A percentile compares a stretch with the other conserved stretches of the same genome.
phyloP scores from a whole-genome alignment of 768 basidiomycete genomes.

The Boletus sensibilis region DNA sequence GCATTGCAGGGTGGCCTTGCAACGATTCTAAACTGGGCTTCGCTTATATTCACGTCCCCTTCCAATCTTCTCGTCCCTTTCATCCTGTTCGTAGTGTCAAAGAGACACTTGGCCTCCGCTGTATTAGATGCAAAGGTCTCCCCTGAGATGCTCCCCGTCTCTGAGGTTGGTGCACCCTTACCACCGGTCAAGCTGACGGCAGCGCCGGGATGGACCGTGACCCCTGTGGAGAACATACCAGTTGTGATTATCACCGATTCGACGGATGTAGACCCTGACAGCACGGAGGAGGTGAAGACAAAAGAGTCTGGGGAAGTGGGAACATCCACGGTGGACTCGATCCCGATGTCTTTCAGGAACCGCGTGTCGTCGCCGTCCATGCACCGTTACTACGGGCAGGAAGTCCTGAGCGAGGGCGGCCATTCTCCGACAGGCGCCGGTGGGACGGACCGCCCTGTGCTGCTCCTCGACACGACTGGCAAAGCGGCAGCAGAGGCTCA shows the following conservation, averaged over 20 bases:
- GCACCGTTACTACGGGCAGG: constrained; percentile 22
- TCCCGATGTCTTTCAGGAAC: constrained; percentile 17
- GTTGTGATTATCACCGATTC: constrained; percentile 21
- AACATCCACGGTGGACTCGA: not conserved
- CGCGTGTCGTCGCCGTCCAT: constrained; percentile 20
- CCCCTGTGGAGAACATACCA: constrained; percentile 11
- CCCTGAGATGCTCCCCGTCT: not conserved
- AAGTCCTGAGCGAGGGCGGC: not conserved
- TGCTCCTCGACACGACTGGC: constrained; percentile 2
- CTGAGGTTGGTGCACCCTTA: not conserved
- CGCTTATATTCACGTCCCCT: constrained; percentile 24
- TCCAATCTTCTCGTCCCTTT: constrained; percentile 25
- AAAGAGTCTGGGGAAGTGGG: not conserved
- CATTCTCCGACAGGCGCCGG: not conserved
- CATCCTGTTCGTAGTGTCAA: constrained; percentile 20
- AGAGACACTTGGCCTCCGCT: constrained; percentile 19
- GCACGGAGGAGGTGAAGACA: constrained; percentile 3
- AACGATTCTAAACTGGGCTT: constrained; percentile 25
- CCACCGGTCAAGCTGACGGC: not conserved
- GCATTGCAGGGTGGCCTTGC: constrained; percentile 12
- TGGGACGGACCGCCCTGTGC: not conserved
- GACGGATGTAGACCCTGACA: not conserved
- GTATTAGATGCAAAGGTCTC: constrained; percentile 16
- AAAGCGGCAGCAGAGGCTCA: not conserved
- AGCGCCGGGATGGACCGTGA: not conserved